Base-by-base conservation (phyloP, 140 eudicot species). In the Erigeron philadelphicus region DNA sequence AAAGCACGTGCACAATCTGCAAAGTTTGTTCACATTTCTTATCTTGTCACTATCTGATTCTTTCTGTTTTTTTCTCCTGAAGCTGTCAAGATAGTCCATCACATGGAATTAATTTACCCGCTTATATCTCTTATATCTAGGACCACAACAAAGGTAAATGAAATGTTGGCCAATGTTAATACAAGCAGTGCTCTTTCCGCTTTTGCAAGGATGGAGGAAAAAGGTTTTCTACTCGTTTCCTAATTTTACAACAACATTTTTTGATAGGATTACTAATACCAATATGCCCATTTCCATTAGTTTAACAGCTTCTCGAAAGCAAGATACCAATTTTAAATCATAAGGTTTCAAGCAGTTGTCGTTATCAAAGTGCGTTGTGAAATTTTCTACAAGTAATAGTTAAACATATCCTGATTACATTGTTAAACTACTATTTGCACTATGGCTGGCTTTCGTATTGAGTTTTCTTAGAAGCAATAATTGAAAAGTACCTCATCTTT, bases 1-100 rank as follows among this genome's bases (percentile, higher is more conserved):
- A 87, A 90, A 90, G 97, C 97, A 68, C 90, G 95, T 38, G 97
- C 97, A 35, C 97, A 87, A 48, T 87, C 97, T 71, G 95, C 97
- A 67, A 90, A 84, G 97, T 90, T 62, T 67, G 89, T 78, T 77
- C 70, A 7, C 5, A 21, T 21, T 21, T 21, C 25, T 21, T 0
- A 21, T 21, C 25, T 21, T 21, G 25, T 21, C 25, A 21, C 25
- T 21, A 21, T 21, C 25, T 21, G 25, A 21, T 21, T 21, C 25
- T 40, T 6, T 64, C 44, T 8, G 9, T 13, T 53, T 38, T 4
- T 72, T 40, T 40, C 15, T 17, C 21, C 25, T 21, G 25, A 21
- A 21, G 25, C 1, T 21, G 25, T 21, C 25, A 21, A 21, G 25
- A 21, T 21, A 21, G 25, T 21, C 25, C 25, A 21, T 21, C 25